Percentiles rank a stretch among this genome's conserved stretches.
These are phyloP conservation scores for Ascochyta pisi DNA, from an alignment of 2,329 filamentous ascomycete species.

Conservation along the genomic window DNA sequence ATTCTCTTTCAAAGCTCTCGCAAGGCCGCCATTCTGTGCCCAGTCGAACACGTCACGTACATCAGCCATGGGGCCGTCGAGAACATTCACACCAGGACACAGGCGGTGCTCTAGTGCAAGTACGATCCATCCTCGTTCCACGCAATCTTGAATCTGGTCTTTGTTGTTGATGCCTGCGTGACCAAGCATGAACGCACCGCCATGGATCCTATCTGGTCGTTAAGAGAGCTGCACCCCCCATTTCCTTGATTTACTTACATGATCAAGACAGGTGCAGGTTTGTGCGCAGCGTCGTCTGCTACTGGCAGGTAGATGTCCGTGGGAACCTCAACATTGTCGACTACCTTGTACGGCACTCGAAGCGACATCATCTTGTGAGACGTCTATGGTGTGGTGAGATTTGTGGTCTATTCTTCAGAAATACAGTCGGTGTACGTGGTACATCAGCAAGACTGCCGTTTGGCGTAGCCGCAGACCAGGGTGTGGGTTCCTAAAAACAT, in stretches of 20 bases:
- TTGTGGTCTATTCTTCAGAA: not conserved
- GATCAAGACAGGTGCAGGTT: conserved; percentile 12
- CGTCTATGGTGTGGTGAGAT: not conserved
- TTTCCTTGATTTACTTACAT: conserved; percentile 1
- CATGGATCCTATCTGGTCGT: conserved; percentile 13
- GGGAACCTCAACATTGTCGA: conserved; percentile 15
- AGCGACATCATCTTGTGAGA: conserved; percentile 2
- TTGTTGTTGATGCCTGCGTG: conserved; percentile 16
- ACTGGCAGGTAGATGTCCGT: conserved; percentile 21
- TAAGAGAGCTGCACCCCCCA: not conserved
- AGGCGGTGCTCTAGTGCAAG: conserved; percentile 22
- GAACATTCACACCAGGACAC: conserved; percentile 21
- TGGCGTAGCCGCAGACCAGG: not conserved
- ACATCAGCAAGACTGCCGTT: not conserved
- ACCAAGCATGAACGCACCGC: conserved; percentile 27
- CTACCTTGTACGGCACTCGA: conserved; percentile 16
- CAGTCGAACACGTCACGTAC: conserved; percentile 18
- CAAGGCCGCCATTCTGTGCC: conserved; percentile 17
- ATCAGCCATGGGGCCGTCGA: conserved; percentile 24
- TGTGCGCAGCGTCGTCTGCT: not conserved
- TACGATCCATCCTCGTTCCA: conserved; percentile 17
- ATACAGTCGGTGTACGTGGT: not conserved
- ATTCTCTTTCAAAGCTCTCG: not conserved
- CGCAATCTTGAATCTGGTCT: conserved; percentile 23
- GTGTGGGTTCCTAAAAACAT: not conserved